A percentile compares a stretch with the other conserved stretches of the same genome.
Evolutionary conservation across 75 land plant species (phyloP).

Genomic region (Isoetes taiwanensis): DNA sequence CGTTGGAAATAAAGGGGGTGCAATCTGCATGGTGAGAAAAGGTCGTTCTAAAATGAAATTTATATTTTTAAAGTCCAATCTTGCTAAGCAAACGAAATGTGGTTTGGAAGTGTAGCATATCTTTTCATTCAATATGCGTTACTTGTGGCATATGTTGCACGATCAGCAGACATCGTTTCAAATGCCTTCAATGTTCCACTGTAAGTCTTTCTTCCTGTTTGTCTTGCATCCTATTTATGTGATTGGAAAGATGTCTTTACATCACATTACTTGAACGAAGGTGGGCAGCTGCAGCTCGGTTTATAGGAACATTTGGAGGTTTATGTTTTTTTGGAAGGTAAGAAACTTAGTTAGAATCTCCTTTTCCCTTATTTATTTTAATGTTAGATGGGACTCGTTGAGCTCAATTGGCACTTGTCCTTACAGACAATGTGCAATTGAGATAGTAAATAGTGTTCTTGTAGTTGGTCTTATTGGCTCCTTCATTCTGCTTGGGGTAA

Average conservation of each 20-base stretch:
- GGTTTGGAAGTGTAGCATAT: slow-evolving; percentile 94
- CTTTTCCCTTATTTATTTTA: neutral
- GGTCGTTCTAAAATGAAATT: neutral
- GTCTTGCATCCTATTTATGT: too few relatives aligned
- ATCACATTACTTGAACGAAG: slow-evolving; percentile 50
- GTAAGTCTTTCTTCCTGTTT: slow-evolving; percentile 27
- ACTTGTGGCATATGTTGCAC: slow-evolving; percentile 95
- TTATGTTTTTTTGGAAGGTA: slow-evolving; percentile 89
- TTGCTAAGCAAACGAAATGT: too few relatives aligned
- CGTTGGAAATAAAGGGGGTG: slow-evolving; percentile 70
- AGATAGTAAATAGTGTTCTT: slow-evolving; percentile 62
- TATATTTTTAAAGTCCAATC: neutral
- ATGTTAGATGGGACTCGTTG: too few relatives aligned
- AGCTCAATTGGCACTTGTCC: neutral
- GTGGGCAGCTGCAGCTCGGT: slow-evolving; percentile 76
- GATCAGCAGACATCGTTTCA: slow-evolving; percentile 84
- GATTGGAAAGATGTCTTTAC: too few relatives aligned
- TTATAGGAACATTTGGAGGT: slow-evolving; percentile 70
- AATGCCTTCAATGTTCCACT: slow-evolving; percentile 50
- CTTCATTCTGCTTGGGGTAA: slow-evolving; percentile 76
- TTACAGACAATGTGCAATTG: slow-evolving; percentile 70
- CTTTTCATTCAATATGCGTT: slow-evolving; percentile 93
- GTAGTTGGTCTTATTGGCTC: slow-evolving; percentile 60
- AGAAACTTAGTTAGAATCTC: neutral
- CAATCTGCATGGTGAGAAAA: slow-evolving; percentile 87